A percentile compares a stretch with the other conserved stretches of the same genome.
These are phyloP conservation scores for Xanthoparmelia taractica DNA, from an alignment of 495 filamentous ascomycete genomes.

Conservation along the genomic window DNA sequence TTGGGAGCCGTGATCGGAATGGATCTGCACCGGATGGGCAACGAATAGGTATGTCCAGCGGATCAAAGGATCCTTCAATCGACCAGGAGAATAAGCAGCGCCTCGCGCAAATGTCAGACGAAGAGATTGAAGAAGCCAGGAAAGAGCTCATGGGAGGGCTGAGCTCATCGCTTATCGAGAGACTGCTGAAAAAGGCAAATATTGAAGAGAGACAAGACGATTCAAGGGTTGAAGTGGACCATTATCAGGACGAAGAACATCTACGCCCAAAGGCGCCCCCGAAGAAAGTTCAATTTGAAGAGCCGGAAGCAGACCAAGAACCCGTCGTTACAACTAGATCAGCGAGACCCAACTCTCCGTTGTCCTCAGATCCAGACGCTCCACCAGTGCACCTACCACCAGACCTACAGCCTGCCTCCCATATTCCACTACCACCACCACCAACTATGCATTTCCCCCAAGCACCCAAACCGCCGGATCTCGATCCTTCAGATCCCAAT, in stretches of 20 bases:
- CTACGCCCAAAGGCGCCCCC: background rate
- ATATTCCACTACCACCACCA: constrained; percentile 23
- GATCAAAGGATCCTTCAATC: constrained; percentile 59
- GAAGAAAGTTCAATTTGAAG: constrained; percentile 20
- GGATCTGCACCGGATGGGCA: background rate
- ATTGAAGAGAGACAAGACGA: constrained; percentile 54
- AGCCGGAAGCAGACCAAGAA: constrained; percentile 5
- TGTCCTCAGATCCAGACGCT: constrained; percentile 28
- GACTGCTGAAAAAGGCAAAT: constrained; percentile 68
- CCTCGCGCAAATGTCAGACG: constrained; percentile 69
- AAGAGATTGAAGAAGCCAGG: constrained; percentile 70
- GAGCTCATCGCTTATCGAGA: constrained; percentile 63
- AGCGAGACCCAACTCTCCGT: background rate
- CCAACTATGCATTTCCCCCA: constrained; percentile 53
- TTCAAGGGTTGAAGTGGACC: constrained; percentile 18
- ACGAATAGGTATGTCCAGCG: constrained; percentile 16
- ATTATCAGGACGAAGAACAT: background rate
- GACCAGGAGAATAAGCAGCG: constrained; percentile 71
- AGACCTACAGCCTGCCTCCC: constrained; percentile 39
- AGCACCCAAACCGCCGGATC: constrained; percentile 47
- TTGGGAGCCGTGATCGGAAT: background rate
- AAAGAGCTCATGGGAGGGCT: constrained; percentile 64
- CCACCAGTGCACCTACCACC: constrained; percentile 32
- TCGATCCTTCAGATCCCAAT: constrained; percentile 72
- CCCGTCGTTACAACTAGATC: constrained; percentile 20